Evolutionary conservation across 2,329 filamentous ascomycete genomes (phyloP), one percentile per base, ranked within the genome.

Genomic region (Chaetothyriales sp.): DNA sequence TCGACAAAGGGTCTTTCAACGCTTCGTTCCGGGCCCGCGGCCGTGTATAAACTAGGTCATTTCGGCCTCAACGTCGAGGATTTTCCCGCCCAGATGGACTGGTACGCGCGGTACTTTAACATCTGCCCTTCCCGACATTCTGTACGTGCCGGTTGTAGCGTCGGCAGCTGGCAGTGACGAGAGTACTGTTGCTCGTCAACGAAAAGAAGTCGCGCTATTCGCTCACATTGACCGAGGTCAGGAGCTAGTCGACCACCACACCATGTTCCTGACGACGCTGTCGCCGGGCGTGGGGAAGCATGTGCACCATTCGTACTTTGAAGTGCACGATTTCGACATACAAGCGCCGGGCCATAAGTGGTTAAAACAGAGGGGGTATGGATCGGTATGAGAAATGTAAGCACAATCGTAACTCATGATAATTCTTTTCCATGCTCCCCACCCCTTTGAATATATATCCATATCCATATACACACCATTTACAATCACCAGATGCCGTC

Each of bases 301-400:
- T 62, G 76, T 86, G 1, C 83, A 86, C 63, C 83, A 87, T 66
- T 77, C 76, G 18, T 78, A 73, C 2, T 87, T 82, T 57, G 83
- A 86, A 66, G 82, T 84, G 3, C 78, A 83, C 60, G 82, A 86
- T 64, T 85, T 83, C 59, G 83, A 87, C 62, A 77, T 79, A 5
- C 83, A 87, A 69, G 71, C 78, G 37, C 69, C 86, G 7, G 83
- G 83, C 0, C 83, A 87, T 66, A 76, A 83, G 61, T 86, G 82
- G 80, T 67, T 87, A 56, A 71, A 71, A 1, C 69, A 78, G 58
- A 77, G 80, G 64, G 77, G 77, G 1, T 83, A 84, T 62, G 73
- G 73, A 60, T 76, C 73, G 58, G 81, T 81, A 55, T 87, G 83
- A 83, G 83, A 83, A 1, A 77, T 87, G 0, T 40, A 15, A 40